Base-by-base conservation (phyloP, 768 basidiomycete species). In the Piloderma croceum region DNA sequence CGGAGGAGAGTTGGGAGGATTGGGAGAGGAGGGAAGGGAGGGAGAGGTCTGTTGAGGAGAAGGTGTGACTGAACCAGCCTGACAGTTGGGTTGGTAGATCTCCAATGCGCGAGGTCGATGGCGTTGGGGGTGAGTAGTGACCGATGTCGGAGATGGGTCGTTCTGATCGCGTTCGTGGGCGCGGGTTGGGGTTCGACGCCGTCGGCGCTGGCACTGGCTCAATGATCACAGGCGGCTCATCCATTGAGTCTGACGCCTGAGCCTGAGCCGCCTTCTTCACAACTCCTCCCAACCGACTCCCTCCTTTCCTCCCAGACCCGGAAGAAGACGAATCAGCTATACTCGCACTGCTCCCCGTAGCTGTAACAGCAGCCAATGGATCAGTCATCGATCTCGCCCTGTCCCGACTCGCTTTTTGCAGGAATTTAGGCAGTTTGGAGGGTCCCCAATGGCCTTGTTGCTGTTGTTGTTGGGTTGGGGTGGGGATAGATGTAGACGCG, bases 41-140 rank as follows among this genome's bases (percentile, higher is more conserved):
- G 2, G 79, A 74, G 13, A 89, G 73, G 63, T 88, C 86, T 1
- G 80, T 78, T 1, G 81, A 70, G 2, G 85, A 87, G 62, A 90
- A 85, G 0, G 83, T 82, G 59, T 88, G 83, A 0, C 80, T 76
- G 61, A 89, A 74, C 86, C 87, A 86, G 50, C 86, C 85, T 0
- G 84, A 81, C n/a, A 89, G 75, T 0, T 86, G 73, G 11, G 78
- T 80, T 2, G 86, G 81, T 22, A 89, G 71, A 64, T 87, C 83
- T 46, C 74, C 66, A 45, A 85, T 73, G 39, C 76, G 61, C 27
- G 74, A 70, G 39, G 70, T 73, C 44, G 72, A 65, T 44, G 73
- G 70, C 44, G 70, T 61, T n/a, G n/a, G n/a, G n/a, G n/a, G n/a
- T n/a, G n/a, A n/a, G n/a, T n/a, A n/a, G n/a, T n/a, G n/a, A n/a